Evolutionary conservation across 208 protist genomes (phyloP).

Genomic region (Naegleria gruberi): DNA sequence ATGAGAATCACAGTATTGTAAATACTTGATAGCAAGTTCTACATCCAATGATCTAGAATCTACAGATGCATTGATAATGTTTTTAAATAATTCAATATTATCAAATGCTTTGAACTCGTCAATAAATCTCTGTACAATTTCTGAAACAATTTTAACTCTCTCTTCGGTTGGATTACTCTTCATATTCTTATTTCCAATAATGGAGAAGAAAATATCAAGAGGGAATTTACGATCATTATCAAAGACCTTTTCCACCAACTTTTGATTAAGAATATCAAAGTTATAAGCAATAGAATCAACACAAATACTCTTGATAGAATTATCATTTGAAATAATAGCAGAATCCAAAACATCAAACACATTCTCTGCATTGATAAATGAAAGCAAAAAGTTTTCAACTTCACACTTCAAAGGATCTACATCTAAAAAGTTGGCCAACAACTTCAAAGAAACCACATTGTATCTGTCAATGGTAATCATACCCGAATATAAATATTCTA

Average conservation of each 20-base stretch:
- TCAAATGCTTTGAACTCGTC: not conserved
- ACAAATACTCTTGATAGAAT: not conserved
- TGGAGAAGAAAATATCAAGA: not conserved
- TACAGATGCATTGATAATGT: not conserved
- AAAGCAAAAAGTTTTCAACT: not conserved
- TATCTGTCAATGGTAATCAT: not conserved
- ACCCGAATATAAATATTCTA: not conserved
- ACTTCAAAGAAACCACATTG: not conserved
- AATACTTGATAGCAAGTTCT: not conserved
- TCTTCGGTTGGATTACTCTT: not conserved
- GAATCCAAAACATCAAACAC: not conserved
- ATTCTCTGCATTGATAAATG: not conserved
- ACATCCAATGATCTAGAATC: not conserved
- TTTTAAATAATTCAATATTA: not conserved
- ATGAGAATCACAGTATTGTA: not conserved
- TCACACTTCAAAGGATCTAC: not conserved
- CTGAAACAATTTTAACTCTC: not conserved
- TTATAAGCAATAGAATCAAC: not conserved
- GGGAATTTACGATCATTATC: not conserved
- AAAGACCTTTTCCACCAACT: not conserved
- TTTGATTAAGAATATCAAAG: not conserved
- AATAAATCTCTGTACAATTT: not conserved
- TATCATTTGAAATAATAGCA: not conserved
- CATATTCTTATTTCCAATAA: not conserved
- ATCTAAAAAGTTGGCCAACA: not conserved